Evolutionary conservation across 2,329 filamentous ascomycete species (phyloP).

Genomic region (Fusarium haematococcum): DNA sequence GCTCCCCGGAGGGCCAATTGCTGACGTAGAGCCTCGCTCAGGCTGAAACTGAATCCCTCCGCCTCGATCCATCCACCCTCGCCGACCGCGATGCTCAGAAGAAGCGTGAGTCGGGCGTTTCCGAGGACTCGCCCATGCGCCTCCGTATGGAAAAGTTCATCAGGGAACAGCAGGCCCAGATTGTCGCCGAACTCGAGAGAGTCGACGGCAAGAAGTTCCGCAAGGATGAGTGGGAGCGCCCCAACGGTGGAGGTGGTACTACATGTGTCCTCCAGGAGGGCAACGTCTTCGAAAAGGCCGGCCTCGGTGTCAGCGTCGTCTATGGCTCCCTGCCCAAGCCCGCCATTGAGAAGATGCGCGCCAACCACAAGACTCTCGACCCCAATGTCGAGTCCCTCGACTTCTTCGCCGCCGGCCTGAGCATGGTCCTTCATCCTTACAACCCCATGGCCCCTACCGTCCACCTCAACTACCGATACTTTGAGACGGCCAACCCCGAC

Average conservation of each 20-base stretch:
- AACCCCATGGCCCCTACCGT: slow-evolving; percentile 99
- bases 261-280: slow-evolving; percentile 96
- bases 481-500: slow-evolving; percentile 90
- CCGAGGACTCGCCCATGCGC: slow-evolving; percentile 89
- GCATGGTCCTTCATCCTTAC: slow-evolving; percentile 89
- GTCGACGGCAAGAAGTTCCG: slow-evolving; percentile 87
- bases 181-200: slow-evolving; percentile 84
- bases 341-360: slow-evolving; percentile 92
- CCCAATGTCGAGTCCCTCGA: slow-evolving; percentile 83
- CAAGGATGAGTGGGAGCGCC: slow-evolving; percentile 86
- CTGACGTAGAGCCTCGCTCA: slow-evolving; percentile 43
- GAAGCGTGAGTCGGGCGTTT: slow-evolving; percentile 78
- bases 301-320: slow-evolving; percentile 94
- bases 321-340: slow-evolving; percentile 90
- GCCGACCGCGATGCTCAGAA: slow-evolving; percentile 85
- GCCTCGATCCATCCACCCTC: slow-evolving; percentile 75
- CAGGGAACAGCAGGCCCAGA: slow-evolving; percentile 89
- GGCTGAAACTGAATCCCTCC: slow-evolving; percentile 56
- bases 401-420: slow-evolving; percentile 95
- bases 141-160: slow-evolving; percentile 98
- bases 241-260: slow-evolving; percentile 91
- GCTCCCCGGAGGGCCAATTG: slow-evolving; percentile 11
- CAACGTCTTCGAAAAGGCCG: slow-evolving; percentile 97
- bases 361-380: slow-evolving; percentile 91
- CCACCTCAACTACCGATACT: slow-evolving; percentile 98